Conservation (phyloP, 2,329 filamentous ascomycete genomes). For the Venturia pyrina region DNA sequence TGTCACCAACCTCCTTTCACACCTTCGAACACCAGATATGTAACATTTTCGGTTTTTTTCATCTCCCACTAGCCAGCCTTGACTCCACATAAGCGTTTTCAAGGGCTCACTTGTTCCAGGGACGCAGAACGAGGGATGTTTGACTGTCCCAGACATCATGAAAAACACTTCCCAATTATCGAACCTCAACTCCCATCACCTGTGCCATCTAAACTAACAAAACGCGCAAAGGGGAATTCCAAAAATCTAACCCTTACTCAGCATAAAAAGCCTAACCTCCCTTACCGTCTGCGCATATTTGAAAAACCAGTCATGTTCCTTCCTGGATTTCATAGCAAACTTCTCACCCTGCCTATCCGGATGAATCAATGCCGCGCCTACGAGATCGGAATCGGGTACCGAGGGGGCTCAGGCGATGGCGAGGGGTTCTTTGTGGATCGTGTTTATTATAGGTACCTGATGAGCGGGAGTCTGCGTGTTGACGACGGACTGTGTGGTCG, state of each 20-base stretch:
- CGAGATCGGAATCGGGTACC: constrained; percentile 41
- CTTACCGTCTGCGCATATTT: constrained; percentile 19
- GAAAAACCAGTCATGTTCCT: constrained; percentile 12
- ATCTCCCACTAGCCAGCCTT: not conserved
- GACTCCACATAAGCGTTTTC: not conserved
- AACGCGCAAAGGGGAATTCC: no score
- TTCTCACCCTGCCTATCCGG: constrained; percentile 43
- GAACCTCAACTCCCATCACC: no score
- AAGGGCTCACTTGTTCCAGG: not conserved
- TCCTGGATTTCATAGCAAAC: constrained; percentile 31
- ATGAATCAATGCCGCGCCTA: constrained; percentile 41
- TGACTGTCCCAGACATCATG: no score
- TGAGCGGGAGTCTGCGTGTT: not conserved
- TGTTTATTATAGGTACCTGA: constrained; percentile 25
- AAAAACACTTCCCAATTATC: no score
- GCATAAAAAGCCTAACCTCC: constrained; percentile 34
- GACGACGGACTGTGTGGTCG: constrained; percentile 10
- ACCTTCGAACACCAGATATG: not conserved
- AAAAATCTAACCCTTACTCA: not conserved
- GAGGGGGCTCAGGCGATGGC: constrained; percentile 42
- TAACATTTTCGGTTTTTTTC: not conserved
- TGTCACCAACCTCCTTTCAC: not conserved
- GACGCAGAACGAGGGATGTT: not conserved
- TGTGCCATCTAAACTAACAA: no score
- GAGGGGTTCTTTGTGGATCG: constrained; percentile 44